Percentiles rank a stretch among this genome's conserved stretches.
Conservation (phyloP, 768 basidiomycete genomes). For the Boletus rex-veris region DNA sequence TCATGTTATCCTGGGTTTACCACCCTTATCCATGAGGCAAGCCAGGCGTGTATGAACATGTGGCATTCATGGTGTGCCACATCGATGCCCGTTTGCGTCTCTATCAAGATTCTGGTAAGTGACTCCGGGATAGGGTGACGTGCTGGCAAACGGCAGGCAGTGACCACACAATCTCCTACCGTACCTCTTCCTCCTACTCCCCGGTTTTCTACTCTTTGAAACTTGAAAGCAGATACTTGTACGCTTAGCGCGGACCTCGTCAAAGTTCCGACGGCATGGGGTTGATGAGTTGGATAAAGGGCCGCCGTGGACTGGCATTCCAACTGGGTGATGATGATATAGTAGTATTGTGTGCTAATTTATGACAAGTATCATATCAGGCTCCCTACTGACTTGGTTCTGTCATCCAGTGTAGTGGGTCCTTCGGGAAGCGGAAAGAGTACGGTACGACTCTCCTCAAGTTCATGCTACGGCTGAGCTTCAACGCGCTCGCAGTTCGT, state of each 20-base stretch:
- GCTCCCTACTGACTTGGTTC: background rate
- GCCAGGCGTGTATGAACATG: too few relatives aligned
- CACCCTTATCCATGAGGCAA: too few relatives aligned
- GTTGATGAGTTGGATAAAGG: background rate
- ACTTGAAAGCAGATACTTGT: background rate
- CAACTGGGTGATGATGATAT: constrained; percentile 9
- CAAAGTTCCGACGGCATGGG: background rate
- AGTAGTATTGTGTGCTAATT: constrained; percentile 18
- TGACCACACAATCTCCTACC: background rate
- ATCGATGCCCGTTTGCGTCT: too few relatives aligned
- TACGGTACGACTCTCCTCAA: constrained; percentile 2
- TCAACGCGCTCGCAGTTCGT: constrained; percentile 8
- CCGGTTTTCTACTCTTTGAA: too few relatives aligned
- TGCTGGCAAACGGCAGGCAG: background rate
- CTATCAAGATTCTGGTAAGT: too few relatives aligned
- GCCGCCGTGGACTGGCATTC: background rate
- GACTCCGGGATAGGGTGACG: too few relatives aligned
- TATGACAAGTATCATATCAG: too few relatives aligned
- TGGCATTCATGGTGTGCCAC: too few relatives aligned
- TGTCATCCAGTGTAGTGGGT: constrained; percentile 11
- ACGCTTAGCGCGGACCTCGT: background rate
- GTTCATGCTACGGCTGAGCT: background rate
- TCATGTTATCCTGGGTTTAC: too few relatives aligned
- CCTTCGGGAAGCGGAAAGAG: constrained; percentile 22
- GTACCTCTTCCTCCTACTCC: too few relatives aligned